phyloP scores from a whole-genome alignment of 768 basidiomycete species.

The Neoboletus subvelutipes region DNA sequence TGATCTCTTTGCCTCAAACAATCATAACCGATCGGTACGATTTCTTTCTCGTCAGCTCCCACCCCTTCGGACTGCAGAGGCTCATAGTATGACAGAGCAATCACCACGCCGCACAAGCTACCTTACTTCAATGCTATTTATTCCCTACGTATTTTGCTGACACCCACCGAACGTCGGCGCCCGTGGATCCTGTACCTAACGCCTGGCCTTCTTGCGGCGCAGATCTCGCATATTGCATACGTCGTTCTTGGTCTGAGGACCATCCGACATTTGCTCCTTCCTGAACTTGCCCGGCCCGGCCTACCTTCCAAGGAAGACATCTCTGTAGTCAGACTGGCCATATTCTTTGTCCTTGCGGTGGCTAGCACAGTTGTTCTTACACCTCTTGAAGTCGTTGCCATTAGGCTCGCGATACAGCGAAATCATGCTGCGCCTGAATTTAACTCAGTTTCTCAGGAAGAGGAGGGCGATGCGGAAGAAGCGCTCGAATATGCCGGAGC shows the following conservation, averaged over 20 bases:
- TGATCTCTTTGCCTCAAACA: conserved; percentile 65
- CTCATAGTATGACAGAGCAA: conserved; percentile 48
- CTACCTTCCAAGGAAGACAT: conserved; percentile 41
- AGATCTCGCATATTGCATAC: conserved; percentile 46
- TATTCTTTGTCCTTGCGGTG: conserved; percentile 58
- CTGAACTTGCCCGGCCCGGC: conserved; percentile 43
- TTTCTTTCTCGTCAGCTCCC: neutral
- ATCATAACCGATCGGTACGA: conserved; percentile 76
- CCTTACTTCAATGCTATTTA: conserved; percentile 57
- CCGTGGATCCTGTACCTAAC: conserved; percentile 84
- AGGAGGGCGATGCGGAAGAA: conserved; percentile 62
- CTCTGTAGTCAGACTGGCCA: conserved; percentile 46
- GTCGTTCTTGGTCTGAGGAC: conserved; percentile 43
- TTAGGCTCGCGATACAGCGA: conserved; percentile 78
- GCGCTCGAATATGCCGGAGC: conserved; percentile 61
- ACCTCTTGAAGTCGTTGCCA: conserved; percentile 78
- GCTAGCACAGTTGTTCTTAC: conserved; percentile 60
- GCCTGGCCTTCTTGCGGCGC: conserved; percentile 56
- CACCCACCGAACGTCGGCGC: conserved; percentile 73
- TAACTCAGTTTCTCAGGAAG: conserved; percentile 73
- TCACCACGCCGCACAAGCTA: conserved; percentile 79
- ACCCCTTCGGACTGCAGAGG: neutral
- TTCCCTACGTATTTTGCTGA: conserved; percentile 69
- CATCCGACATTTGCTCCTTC: conserved; percentile 54
- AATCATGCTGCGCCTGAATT: conserved; percentile 77